Evolutionary conservation across 352 stramenopile genomes (phyloP), one percentile per base, ranked within the genome.

Genomic region (Globisporangium sylvaticum): DNA sequence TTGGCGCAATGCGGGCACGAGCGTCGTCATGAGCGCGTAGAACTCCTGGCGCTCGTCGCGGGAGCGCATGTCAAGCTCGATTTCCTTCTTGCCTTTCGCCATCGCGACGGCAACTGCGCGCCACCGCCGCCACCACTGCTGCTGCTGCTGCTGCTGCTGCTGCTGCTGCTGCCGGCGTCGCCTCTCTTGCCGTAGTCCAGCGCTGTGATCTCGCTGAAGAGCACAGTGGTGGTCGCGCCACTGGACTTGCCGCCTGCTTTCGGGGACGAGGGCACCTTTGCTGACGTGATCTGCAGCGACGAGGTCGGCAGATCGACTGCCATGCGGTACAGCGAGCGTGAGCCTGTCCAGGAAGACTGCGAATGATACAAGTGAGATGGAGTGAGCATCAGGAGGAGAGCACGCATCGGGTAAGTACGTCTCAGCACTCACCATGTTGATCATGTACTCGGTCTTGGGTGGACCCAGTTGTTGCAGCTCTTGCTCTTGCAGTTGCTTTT

Each of bases 21-120:
- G 20, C 10, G 59, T 32, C 18, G 22, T 46, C 18, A 77, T 18
- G 4, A 70, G 22, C 5, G 55, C 54, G 25, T 61, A 58, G 10
- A 84, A 76, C 22, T 71, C 74, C 31, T 74, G 32, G 50, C 78
- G 74, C 27, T 87, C 79, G 14, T 70, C 58, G 29, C 57, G 44
- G 27, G 75, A 82, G 58, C 74, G 70, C 79, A 87, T 84, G 25
- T 82, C 75, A 31, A 85, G 65, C 67, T 84, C 73, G 42, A 76
- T 54, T 32, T 42, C 64, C 68, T 86, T 82, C 52, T 72, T 72
- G 25, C 56, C 44, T 32, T 58, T 69, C 8, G 39, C 20, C 12
- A 57, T 37, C 27, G 64, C 62, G 52, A 74, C 73, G 25, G 66
- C 29, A n/a, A 84, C 15, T 50, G 55, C 8, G 44, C 55, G 29